phyloP scores from a whole-genome alignment of 1,284 basidiomycete species.

The Heterobasidion occidentale region DNA sequence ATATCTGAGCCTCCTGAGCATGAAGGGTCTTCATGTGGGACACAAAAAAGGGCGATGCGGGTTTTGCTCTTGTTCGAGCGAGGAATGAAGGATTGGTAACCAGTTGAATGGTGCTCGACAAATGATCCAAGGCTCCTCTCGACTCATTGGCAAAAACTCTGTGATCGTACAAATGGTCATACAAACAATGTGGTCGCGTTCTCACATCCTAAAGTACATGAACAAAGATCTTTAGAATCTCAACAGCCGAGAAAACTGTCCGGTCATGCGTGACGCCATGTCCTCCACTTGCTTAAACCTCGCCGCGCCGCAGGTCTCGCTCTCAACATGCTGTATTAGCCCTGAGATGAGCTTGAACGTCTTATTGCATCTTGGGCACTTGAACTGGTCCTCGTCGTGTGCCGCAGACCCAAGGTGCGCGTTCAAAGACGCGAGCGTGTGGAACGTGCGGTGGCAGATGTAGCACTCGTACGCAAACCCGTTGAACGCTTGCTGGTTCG shows the following conservation, averaged over 20 bases:
- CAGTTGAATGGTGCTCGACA: too few species aligned
- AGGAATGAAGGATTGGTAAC: too few species aligned
- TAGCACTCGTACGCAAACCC: slow-evolving; percentile 42
- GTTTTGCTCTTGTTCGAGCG: too few species aligned
- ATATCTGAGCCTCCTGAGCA: too few species aligned
- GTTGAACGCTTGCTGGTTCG: slow-evolving; percentile 39
- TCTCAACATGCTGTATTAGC: slow-evolving; percentile 49
- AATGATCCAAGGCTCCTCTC: too few species aligned
- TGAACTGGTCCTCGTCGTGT: slow-evolving; percentile 33
- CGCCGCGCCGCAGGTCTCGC: slow-evolving; percentile 39
- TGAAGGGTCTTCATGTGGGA: too few species aligned
- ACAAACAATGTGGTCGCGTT: too few species aligned
- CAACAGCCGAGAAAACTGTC: slow-evolving; percentile 14
- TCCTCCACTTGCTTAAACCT: slow-evolving; percentile 31
- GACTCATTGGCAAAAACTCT: too few species aligned
- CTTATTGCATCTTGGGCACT: slow-evolving; percentile 34
- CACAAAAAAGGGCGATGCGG: too few species aligned
- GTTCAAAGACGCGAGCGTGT: slow-evolving; percentile 32
- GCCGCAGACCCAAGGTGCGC: slow-evolving; percentile 42
- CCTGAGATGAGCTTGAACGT: slow-evolving; percentile 39
- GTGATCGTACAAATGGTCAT: too few species aligned
- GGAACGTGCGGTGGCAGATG: slow-evolving; percentile 37
- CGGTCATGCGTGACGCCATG: slow-evolving; percentile 24
- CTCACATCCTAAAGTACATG: background rate
- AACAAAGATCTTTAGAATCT: background rate